Conservation (phyloP, 2,329 filamentous ascomycete species). For the Xylaria sp. region DNA sequence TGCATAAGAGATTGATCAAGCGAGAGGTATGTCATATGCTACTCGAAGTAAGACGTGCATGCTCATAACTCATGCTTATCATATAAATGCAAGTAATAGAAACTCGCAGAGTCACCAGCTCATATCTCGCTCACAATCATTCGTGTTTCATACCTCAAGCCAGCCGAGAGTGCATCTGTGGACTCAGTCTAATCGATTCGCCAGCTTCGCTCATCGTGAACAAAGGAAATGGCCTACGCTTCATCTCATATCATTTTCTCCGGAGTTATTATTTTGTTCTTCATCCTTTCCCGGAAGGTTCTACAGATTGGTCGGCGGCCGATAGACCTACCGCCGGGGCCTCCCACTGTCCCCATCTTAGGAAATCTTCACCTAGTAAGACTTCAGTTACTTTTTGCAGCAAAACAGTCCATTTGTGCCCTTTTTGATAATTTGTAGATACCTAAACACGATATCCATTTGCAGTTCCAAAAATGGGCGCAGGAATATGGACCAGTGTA, state of each 20-base stretch:
- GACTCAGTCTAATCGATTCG: background rate
- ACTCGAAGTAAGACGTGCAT: background rate
- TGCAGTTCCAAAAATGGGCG: slow-evolving; percentile 63
- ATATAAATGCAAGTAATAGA: background rate
- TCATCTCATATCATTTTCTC: background rate
- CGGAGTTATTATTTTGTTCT: background rate
- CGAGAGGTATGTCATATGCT: background rate
- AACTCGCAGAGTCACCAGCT: no score
- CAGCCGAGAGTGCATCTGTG: background rate
- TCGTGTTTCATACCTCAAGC: background rate
- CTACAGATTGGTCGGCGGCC: background rate
- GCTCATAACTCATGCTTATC: background rate
- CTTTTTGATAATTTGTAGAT: slow-evolving; percentile 46
- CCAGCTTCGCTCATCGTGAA: background rate
- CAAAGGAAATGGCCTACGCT: background rate
- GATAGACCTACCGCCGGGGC: background rate
- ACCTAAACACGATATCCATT: slow-evolving; percentile 53
- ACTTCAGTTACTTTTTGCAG: background rate
- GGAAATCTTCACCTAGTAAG: background rate
- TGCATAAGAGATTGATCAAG: background rate
- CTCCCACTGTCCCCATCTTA: background rate
- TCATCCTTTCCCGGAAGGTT: background rate
- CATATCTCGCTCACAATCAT: background rate
- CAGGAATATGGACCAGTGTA: slow-evolving; percentile 60
- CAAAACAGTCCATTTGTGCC: background rate